A percentile compares a stretch with the other conserved stretches of the same genome.
Conservation (phyloP, 495 filamentous ascomycete genomes). For the Trichoderma virens region DNA sequence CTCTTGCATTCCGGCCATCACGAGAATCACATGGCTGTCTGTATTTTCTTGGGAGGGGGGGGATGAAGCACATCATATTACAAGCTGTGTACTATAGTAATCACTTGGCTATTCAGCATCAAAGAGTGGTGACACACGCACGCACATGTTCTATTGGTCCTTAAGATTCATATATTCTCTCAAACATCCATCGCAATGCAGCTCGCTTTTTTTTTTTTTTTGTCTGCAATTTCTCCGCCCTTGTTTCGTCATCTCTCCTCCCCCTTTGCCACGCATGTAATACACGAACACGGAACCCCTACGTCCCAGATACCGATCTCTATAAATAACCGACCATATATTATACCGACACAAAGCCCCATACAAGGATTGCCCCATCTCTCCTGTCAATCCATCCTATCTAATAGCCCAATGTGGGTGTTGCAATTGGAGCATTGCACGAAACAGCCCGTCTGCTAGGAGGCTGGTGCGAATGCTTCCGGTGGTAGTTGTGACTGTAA, state of each 20-base stretch:
- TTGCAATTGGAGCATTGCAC: constrained; percentile 12
- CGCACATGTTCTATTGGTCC: too few species aligned
- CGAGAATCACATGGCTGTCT: too few species aligned
- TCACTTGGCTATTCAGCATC: too few species aligned
- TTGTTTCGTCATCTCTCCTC: background rate
- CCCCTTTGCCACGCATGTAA: background rate
- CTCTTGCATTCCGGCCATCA: too few species aligned
- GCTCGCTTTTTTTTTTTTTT: background rate
- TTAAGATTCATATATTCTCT: background rate
- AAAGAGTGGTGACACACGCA: too few species aligned
- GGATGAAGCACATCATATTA: too few species aligned
- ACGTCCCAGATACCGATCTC: background rate
- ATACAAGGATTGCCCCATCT: constrained; percentile 11
- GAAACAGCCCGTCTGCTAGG: constrained; percentile 12
- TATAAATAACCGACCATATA: constrained; percentile 1
- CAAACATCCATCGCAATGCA: background rate
- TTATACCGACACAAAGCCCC: background rate
- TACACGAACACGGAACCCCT: background rate
- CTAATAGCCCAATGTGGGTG: constrained; percentile 12
- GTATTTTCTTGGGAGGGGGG: too few species aligned
- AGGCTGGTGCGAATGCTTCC: constrained; percentile 25
- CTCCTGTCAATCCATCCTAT: constrained; percentile 10
- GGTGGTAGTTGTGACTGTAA: constrained; percentile 24
- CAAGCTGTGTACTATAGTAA: too few species aligned
- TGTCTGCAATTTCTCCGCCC: too few species aligned